Conservation (phyloP, 148 eudicot species). For the Silene latifolia region DNA sequence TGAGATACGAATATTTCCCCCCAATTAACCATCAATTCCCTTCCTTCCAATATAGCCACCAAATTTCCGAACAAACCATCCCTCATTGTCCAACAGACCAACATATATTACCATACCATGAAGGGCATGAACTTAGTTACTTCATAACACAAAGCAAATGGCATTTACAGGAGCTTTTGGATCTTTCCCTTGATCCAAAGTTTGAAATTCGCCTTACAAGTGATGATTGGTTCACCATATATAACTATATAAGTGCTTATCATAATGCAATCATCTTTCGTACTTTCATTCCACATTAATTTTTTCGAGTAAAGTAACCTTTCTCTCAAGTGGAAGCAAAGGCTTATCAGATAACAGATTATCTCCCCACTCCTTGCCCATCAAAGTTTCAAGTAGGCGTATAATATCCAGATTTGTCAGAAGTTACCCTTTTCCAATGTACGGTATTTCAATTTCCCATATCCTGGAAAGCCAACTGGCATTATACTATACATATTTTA, state of each 20-base stretch:
- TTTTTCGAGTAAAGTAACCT: not conserved
- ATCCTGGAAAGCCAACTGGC: conserved; percentile 14
- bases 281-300: not conserved
- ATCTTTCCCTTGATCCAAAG: not conserved
- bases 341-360: not conserved
- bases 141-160: not conserved
- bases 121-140: not conserved
- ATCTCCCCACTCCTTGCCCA: not conserved
- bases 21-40: not conserved
- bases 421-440: conserved; percentile 6
- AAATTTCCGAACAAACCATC: not conserved
- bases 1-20: not conserved
- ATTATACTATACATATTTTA: not conserved
- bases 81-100: not conserved
- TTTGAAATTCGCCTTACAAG: not conserved
- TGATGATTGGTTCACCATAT: not conserved
- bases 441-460: conserved; percentile 12
- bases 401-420: conserved; percentile 4
- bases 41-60: not conserved
- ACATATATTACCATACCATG: not conserved
- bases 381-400: not conserved
- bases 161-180: too few relatives aligned
- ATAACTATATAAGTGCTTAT: not conserved
- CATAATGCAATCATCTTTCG: not conserved
- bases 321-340: conserved; percentile 5